Conservation (phyloP, 2,329 filamentous ascomycete species). For the Nakataea oryzae region DNA sequence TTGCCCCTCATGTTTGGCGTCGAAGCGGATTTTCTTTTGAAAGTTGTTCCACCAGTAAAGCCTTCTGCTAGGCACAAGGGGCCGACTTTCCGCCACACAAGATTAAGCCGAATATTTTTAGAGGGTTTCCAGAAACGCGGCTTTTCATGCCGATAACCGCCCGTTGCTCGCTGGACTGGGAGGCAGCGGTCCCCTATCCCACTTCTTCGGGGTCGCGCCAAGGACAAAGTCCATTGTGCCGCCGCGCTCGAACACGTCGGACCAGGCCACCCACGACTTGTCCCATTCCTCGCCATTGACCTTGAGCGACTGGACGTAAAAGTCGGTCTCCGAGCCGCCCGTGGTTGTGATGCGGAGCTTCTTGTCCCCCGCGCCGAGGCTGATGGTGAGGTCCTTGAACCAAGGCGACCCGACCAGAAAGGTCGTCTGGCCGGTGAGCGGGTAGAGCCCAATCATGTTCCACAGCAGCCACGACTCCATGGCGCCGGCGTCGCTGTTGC, state of each 20-base stretch:
- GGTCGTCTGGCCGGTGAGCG: slow-evolving; percentile 56
- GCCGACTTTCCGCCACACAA: too few relatives aligned
- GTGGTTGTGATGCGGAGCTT: slow-evolving; percentile 41
- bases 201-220: slow-evolving; percentile 38
- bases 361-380: slow-evolving; percentile 42
- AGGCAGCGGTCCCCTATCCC: slow-evolving; percentile 49
- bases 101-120: too few relatives aligned
- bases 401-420: slow-evolving; percentile 58
- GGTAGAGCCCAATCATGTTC: slow-evolving; percentile 60
- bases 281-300: slow-evolving; percentile 55
- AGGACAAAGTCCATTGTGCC: slow-evolving; percentile 55
- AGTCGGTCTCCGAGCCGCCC: slow-evolving; percentile 29
- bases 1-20: not conserved
- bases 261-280: slow-evolving; percentile 55
- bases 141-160: slow-evolving; percentile 9
- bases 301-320: slow-evolving; percentile 55
- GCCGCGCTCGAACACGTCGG: slow-evolving; percentile 53
- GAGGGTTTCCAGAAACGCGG: too few relatives aligned
- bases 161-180: slow-evolving; percentile 21
- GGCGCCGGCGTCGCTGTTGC: slow-evolving; percentile 61
- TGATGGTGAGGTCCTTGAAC: slow-evolving; percentile 49
- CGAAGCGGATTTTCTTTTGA: not conserved
- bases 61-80: too few relatives aligned
- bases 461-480: slow-evolving; percentile 64
- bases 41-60: slow-evolving; percentile 5